Conservation (phyloP, 2,329 filamentous ascomycete species). For the Verticillium dahliae region DNA sequence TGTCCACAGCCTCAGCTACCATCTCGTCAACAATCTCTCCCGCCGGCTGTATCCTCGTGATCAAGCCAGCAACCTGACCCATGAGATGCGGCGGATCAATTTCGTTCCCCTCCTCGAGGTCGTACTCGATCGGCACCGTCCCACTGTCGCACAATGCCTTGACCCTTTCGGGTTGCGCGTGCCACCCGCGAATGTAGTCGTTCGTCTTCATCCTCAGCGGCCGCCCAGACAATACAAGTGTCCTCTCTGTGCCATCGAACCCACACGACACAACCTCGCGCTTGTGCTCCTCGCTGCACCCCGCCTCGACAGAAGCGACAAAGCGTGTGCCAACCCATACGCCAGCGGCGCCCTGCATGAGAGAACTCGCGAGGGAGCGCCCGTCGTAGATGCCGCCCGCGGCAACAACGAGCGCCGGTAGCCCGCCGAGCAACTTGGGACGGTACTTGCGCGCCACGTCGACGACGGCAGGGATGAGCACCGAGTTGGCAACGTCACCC, state of each 20-base stretch:
- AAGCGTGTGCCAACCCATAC: slow-evolving; percentile 96
- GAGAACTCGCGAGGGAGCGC: slow-evolving; percentile 66
- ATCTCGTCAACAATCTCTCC: slow-evolving; percentile 83
- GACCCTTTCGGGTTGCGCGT: slow-evolving; percentile 67
- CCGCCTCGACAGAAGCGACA: slow-evolving; percentile 75
- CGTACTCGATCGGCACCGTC: slow-evolving; percentile 73
- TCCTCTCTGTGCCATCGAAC: slow-evolving; percentile 75
- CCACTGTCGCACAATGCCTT: slow-evolving; percentile 68
- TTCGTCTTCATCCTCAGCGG: slow-evolving; percentile 78
- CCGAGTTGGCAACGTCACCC: slow-evolving; percentile 76
- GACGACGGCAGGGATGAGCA: slow-evolving; percentile 80
- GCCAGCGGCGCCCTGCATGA: slow-evolving; percentile 83
- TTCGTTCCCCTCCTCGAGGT: slow-evolving; percentile 76
- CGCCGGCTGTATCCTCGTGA: slow-evolving; percentile 73
- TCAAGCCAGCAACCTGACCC: slow-evolving; percentile 84
- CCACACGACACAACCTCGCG: slow-evolving; percentile 71
- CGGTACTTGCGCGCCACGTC: slow-evolving; percentile 72
- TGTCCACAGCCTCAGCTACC: slow-evolving; percentile 67
- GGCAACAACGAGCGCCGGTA: slow-evolving; percentile 73
- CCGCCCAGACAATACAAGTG: slow-evolving; percentile 74
- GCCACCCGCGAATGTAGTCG: slow-evolving; percentile 78
- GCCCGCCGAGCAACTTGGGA: slow-evolving; percentile 61
- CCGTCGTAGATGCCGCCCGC: slow-evolving; percentile 86
- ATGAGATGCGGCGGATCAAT: slow-evolving; percentile 84
- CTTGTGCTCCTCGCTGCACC: slow-evolving; percentile 77